Evolutionary conservation across 2,329 filamentous ascomycete genomes (phyloP).

Genomic region (Monosporascus sp.): DNA sequence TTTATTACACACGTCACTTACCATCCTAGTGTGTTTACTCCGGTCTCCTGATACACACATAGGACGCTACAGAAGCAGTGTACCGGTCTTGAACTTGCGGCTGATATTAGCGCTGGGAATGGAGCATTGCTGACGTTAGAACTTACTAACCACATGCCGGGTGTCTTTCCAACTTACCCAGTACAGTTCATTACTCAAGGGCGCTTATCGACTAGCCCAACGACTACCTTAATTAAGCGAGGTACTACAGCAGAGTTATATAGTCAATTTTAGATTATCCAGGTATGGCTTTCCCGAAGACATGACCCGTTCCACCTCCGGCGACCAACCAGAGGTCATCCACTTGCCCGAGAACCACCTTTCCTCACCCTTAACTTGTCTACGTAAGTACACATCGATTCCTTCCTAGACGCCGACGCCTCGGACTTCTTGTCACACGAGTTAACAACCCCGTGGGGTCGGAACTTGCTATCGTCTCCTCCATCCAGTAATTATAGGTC

Average conservation of each 20-base stretch:
- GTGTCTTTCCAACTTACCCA: no score
- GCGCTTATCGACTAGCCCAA: no score
- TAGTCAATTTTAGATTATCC: not conserved
- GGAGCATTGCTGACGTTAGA: no score
- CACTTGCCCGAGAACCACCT: slow-evolving; percentile 24
- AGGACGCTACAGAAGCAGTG: no score
- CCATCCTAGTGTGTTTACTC: no score
- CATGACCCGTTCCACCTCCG: not conserved
- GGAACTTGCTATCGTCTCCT: not conserved
- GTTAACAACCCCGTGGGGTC: not conserved
- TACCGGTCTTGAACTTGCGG: no score
- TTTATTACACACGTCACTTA: no score
- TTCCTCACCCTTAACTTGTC: not conserved
- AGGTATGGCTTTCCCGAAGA: not conserved
- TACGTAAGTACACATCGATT: not conserved
- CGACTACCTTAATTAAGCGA: not conserved
- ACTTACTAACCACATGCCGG: no score
- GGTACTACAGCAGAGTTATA: not conserved
- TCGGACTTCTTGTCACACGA: not conserved
- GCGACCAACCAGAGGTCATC: slow-evolving; percentile 25
- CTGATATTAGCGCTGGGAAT: no score
- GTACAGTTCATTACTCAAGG: no score
- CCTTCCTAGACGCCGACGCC: slow-evolving; percentile 10
- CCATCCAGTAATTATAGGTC: not conserved
- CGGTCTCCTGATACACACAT: no score